Evolutionary conservation across 176 grass and related monocot species (phyloP), one percentile per base, ranked within the genome.

Genomic region (Paspalum vaginatum): DNA sequence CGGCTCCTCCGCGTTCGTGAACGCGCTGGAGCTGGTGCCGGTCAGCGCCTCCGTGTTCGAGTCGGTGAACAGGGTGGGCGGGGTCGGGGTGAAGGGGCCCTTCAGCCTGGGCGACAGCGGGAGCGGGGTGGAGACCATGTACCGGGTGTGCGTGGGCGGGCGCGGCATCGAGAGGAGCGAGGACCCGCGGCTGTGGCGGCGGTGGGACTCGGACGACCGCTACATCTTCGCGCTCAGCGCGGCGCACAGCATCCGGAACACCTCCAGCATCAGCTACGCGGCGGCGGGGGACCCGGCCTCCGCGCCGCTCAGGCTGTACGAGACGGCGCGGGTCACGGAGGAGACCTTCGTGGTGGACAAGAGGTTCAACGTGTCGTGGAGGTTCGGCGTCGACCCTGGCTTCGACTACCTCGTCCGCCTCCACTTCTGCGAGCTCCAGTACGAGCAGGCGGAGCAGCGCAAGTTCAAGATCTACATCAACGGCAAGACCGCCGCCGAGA

Each of bases 381-480:
- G 81, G 66, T 95, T 98, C 72, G 40, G 49, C 20, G 21, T 98
- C 5, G 95, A 98, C 70, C 90, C 95, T 46, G 91, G 78, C 56
- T 98, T 98, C 21, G 95, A 95, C 75, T 98, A 98, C 80, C 60
- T 98, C 84, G 83, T 98, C 65, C 24, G 95, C 37, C 46, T 98
- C 40, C 92, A 98, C 77, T 98, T 98, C 91, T 98, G 95, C 6
- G 95, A 98, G 86, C 87, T 98, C 55, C 15, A 87, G 61, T 98
- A 93, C 37, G 79, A 91, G 38, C 81, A 86, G 65, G 47, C 88
- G 7, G 93, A 91, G 69, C 78, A 89, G 70, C 70, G 95, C 11
- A 87, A 89, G 75, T 98, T 98, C 81, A 94, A 90, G 85, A 95
- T 98, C 81, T 98, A 95, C 81, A 91, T 98, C 45, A 95, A 98